Evolutionary conservation across 306 rosid species (phyloP), one percentile per base, ranked within the genome.

Genomic region (Prunus mume): DNA sequence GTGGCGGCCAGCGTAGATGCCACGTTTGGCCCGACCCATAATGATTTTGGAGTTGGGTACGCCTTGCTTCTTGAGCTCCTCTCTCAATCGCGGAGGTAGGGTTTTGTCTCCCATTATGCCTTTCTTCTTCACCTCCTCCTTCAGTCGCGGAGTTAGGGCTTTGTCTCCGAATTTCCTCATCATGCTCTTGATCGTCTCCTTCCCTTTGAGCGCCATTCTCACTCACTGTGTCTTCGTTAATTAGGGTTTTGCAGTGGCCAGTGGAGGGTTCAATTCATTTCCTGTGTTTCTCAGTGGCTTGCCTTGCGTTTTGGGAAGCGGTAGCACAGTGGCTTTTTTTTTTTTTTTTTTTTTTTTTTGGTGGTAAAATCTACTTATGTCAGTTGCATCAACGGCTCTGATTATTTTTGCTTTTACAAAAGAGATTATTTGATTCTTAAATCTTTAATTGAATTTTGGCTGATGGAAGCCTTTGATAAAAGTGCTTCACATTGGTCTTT

Each of bases 1-100:
- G 76, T 92, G 99, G 46, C 88, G 78, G 19, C 99, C 97, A 1
- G 97, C 99, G 76, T 14, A 95, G 70, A 95, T 83, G 32, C 99
- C 97, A 3, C 97, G 96, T 64, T 95, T 89, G 65, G 97, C 99
- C 61, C 97, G 89, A 68, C 76, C 76, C 99, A 95, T 95, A 15
- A 95, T 90, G 27, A 95, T 73, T 69, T 90, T 92, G 57, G 86
- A 86, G 58, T 76, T 79, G 27, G 99, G 99, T 17, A 95, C 73
- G 73, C 79, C 78, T 74, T 78, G 88, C 91, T 88, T 88, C 79
- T 61, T 73, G 9, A 95, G 56, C 6, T 93, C 88, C 19, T 90
- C 86, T 78, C 89, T 92, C 79, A 79, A 68, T 78, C 89, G 83
- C 1, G 89, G 89, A 2, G 83, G 83, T 82, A 95, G 73, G 81